Evolutionary conservation across 164 flowering plant species (phyloP).

Genomic region (Paratinospora sagittata): DNA sequence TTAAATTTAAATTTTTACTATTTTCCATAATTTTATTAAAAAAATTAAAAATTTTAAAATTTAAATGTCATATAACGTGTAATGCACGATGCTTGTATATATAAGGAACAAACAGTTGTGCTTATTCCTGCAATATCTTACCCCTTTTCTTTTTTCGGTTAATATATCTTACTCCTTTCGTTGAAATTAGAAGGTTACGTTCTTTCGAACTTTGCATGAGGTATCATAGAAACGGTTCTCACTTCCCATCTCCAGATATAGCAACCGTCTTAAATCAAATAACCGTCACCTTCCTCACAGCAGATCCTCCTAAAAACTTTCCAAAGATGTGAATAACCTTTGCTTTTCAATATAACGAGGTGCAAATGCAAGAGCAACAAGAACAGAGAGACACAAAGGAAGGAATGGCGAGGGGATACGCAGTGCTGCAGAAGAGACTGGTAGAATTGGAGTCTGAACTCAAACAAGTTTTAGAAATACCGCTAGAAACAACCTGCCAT

Average conservation of each 20-base stretch:
- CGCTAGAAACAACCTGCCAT: conserved; percentile 3
- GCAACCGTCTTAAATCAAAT: background rate
- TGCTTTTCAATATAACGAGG: background rate
- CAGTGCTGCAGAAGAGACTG: conserved; percentile 33
- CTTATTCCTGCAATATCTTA: too few relatives aligned
- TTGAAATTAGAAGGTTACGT: background rate
- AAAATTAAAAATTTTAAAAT: too few relatives aligned
- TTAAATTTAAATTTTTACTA: too few relatives aligned
- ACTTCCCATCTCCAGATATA: background rate
- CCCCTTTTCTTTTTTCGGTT: too few relatives aligned
- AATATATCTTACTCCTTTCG: too few relatives aligned
- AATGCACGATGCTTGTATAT: too few relatives aligned
- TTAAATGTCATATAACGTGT: too few relatives aligned
- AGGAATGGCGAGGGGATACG: conserved; percentile 24
- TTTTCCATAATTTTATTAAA: too few relatives aligned
- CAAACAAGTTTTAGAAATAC: conserved; percentile 10
- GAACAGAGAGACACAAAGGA: background rate
- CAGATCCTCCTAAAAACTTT: background rate
- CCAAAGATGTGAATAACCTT: background rate
- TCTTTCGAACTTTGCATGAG: background rate
- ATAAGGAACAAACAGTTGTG: too few relatives aligned
- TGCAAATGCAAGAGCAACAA: background rate
- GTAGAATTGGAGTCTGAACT: conserved; percentile 32
- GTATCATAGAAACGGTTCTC: background rate
- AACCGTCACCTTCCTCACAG: background rate